phyloP scores from a whole-genome alignment of 2,329 filamentous ascomycete species.

The Achaetomium macrosporum region DNA sequence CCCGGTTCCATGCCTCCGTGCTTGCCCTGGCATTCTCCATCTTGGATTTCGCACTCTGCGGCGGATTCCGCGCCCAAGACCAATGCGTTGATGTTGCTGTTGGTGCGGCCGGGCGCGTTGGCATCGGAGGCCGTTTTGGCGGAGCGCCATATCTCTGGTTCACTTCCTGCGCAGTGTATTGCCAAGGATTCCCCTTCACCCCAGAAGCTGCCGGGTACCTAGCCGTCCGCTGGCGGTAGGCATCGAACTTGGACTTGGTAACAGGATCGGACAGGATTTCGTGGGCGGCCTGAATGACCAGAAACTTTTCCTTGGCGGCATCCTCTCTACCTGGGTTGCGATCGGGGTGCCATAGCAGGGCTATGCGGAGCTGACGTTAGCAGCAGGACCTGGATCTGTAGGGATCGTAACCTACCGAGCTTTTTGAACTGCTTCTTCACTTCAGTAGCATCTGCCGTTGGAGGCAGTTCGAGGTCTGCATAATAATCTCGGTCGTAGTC shows the following conservation, averaged over 20 bases:
- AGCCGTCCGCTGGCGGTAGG: constrained; percentile 34
- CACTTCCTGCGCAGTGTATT: constrained; percentile 37
- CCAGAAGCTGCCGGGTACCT: constrained; percentile 47
- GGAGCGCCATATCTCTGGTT: constrained; percentile 41
- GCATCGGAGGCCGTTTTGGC: constrained; percentile 22
- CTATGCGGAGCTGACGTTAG: constrained; percentile 38
- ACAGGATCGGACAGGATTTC: constrained; percentile 59
- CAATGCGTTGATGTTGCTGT: constrained; percentile 23
- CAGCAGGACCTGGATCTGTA: neutral
- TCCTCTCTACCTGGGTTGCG: constrained; percentile 77
- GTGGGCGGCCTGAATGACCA: constrained; percentile 79
- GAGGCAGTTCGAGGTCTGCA: constrained; percentile 68
- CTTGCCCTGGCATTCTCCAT: constrained; percentile 16
- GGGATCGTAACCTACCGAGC: constrained; percentile 52
- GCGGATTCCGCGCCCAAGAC: constrained; percentile 18
- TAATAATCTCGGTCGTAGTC: constrained; percentile 75
- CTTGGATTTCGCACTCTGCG: constrained; percentile 14
- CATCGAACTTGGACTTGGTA: constrained; percentile 49
- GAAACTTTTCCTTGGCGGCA: constrained; percentile 76
- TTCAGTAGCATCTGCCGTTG: constrained; percentile 63
- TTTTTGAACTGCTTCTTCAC: constrained; percentile 84
- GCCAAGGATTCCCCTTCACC: constrained; percentile 53
- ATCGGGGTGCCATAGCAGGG: constrained; percentile 81
- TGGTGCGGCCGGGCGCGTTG: constrained; percentile 23
- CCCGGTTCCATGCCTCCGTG: constrained; percentile 23